A percentile compares a stretch with the other conserved stretches of the same genome.
These are phyloP conservation scores for Tylopilus subfusipes DNA, from an alignment of 768 basidiomycete genomes.

Conservation along the genomic window DNA sequence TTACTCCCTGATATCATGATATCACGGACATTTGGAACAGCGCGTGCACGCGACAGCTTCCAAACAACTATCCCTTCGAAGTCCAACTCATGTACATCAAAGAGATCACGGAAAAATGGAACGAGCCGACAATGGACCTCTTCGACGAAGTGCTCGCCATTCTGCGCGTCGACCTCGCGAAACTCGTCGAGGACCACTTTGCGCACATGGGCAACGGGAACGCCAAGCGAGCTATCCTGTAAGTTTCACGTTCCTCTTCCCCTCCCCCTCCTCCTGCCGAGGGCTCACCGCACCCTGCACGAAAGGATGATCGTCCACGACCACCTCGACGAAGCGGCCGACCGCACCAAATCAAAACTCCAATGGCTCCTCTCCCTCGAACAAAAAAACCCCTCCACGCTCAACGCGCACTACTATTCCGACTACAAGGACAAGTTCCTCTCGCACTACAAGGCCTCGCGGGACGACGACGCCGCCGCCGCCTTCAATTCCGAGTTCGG, in stretches of 20 bases:
- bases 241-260: conserved; percentile 12
- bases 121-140: conserved; percentile 41
- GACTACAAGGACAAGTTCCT: conserved; percentile 52
- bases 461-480: conserved; percentile 4
- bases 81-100: conserved; percentile 52
- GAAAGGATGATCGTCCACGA: conserved; percentile 47
- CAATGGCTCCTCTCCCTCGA: conserved; percentile 51
- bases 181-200: conserved; percentile 50
- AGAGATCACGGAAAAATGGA: conserved; percentile 46
- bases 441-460: conserved; percentile 40
- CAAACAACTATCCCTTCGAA: conserved; percentile 61
- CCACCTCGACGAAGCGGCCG: conserved; percentile 44
- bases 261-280: too few relatives aligned
- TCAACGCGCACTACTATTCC: conserved; percentile 49
- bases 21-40: conserved; percentile 34
- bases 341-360: conserved; percentile 39
- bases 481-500: too few relatives aligned
- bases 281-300: too few relatives aligned
- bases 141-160: conserved; percentile 39
- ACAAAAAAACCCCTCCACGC: conserved; percentile 43
- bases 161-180: conserved; percentile 38
- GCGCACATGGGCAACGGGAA: conserved; percentile 47
- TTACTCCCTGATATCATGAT: too few relatives aligned
- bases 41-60: conserved; percentile 67
- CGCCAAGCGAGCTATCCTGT: conserved; percentile 48